Base-by-base conservation (phyloP, 805 yeast species). In the Schizosaccharomyces osmophilus region DNA sequence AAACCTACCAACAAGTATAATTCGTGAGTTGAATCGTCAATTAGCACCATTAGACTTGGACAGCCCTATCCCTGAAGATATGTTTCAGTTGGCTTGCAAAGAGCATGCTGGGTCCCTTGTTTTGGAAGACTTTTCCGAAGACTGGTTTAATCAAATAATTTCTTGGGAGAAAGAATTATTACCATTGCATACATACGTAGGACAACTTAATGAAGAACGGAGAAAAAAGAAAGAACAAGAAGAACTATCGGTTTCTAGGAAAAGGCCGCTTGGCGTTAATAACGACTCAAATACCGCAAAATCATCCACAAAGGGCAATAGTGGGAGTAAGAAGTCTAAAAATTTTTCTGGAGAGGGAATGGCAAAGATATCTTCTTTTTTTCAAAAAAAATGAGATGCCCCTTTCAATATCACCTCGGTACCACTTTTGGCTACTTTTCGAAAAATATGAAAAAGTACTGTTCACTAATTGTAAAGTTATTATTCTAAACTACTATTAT, bases 351-450 rank as follows among this genome's bases (percentile, higher is more conserved):
- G 51, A 45, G 51, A 45, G 13, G 51, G 67, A 43, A 69, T 67
- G 65, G 63, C 65, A 59, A 67, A 71, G 15, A 60, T 73, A 31
- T 65, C 66, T 36, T 68, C 70, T 41, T 72, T 73, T 68, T 73
- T 73, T 64, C 64, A 64, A 54, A 66, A 67, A 62, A 67, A 64
- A 60, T 59, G 48, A 29, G 57, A 29, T 51, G 3, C n/a, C 57
- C 39, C 15, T n/a, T 45, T 6, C 22, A 15, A 1, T 45, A 45
- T 9, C 3, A 9, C 41, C 26, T 11, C 9, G n/a, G 9, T 17
- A 22, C 51, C 15, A 8, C 51, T 45, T 45, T 8, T 19, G 3
- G 4, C n/a, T 11, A 4, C n/a, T 24, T 45, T 45, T n/a, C 13
- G 11, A 6, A n/a, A 45, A 19, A 6, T 9, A 45, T 1, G 9